phyloP scores from a whole-genome alignment of 495 filamentous ascomycete species.

The Neurospora sp. region DNA sequence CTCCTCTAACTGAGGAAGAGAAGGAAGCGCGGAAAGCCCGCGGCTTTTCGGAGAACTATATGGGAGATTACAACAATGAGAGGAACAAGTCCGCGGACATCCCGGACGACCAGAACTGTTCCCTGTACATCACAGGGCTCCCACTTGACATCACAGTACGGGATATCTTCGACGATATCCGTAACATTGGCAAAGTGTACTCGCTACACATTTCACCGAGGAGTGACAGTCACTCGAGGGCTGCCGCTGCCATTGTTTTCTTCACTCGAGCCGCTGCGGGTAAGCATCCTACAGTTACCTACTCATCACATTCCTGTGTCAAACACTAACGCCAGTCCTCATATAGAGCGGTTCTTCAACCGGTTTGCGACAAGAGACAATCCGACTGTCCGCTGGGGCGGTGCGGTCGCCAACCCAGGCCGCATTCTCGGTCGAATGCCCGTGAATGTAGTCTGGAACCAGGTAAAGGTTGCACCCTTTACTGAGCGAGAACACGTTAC shows the following conservation, averaged over 20 bases:
- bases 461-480: not conserved
- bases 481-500: fast-evolving
- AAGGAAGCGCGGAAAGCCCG: not conserved
- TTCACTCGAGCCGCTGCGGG: constrained; percentile 21
- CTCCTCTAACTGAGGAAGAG: not conserved
- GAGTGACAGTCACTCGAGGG: constrained; percentile 7
- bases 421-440: not conserved
- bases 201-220: constrained; percentile 27
- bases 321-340: fast-evolving
- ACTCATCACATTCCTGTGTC: not conserved
- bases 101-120: constrained; percentile 18
- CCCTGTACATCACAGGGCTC: constrained; percentile 27
- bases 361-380: not conserved
- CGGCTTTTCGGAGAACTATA: constrained; percentile 21
- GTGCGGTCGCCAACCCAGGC: not conserved
- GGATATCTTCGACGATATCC: constrained; percentile 19
- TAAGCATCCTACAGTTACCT: not conserved
- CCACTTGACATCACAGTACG: constrained; percentile 14
- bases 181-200: constrained; percentile 24
- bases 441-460: constrained; percentile 7
- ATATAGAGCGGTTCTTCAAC: constrained; percentile 11
- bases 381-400: not conserved
- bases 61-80: constrained; percentile 15
- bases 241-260: constrained; percentile 30
- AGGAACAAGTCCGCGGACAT: constrained; percentile 24